phyloP scores from a whole-genome alignment of 257 asterid species.

The Linaria vulgaris region DNA sequence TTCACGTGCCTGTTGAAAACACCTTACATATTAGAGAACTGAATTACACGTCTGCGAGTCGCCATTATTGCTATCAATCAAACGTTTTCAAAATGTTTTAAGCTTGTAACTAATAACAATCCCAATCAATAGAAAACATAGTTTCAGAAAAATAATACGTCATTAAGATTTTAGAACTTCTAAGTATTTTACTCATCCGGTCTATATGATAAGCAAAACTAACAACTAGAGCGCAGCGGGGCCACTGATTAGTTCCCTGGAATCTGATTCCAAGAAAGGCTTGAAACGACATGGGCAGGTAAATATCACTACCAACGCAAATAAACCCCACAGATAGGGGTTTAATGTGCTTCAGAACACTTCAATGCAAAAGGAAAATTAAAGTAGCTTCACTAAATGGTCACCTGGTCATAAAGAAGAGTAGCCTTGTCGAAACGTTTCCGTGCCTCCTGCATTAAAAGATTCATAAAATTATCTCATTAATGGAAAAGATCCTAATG shows the following conservation, averaged over 20 bases:
- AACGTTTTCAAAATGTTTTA: neutral
- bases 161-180: neutral
- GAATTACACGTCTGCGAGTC: slow-evolving; percentile 13
- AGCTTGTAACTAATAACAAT: neutral
- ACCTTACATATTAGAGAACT: slow-evolving; percentile 26
- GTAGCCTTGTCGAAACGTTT: slow-evolving; percentile 97
- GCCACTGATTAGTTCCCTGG: too few species aligned
- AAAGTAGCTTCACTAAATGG: slow-evolving; percentile 21
- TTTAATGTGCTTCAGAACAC: slow-evolving; percentile 11
- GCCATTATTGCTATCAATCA: neutral
- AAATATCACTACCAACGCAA: slow-evolving; percentile 7
- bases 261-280: neutral
- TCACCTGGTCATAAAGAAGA: slow-evolving; percentile 95
- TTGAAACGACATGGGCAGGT: neutral
- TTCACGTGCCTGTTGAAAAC: slow-evolving; percentile 78
- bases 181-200: neutral
- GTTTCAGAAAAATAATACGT: slow-evolving; percentile 1
- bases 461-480: slow-evolving; percentile 22
- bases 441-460: slow-evolving; percentile 85
- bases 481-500: slow-evolving; percentile 4
- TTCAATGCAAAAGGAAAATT: slow-evolving; percentile 12
- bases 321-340: slow-evolving; percentile 16
- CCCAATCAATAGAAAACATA: slow-evolving; percentile 7
- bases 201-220: neutral
- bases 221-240: too few species aligned